Percentiles rank a stretch among this genome's conserved stretches.
Conservation (phyloP, 1,284 basidiomycete species). For the Albatrellus sp. region DNA sequence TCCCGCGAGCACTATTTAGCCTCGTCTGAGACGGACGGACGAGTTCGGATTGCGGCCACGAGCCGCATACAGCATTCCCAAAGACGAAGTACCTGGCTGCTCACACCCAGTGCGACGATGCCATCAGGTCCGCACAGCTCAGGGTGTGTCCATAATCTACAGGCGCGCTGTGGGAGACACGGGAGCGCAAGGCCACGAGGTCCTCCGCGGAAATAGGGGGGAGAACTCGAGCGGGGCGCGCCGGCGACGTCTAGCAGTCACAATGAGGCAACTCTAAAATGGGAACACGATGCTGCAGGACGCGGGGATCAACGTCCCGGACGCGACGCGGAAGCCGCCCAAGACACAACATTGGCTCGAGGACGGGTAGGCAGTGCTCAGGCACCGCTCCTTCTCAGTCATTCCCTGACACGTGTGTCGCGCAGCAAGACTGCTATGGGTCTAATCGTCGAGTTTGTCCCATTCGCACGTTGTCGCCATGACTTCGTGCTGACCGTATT, state of each 20-base stretch:
- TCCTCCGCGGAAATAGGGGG: constrained; percentile 26
- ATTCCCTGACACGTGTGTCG: neutral
- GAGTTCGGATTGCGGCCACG: constrained; percentile 12
- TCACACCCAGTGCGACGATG: constrained; percentile 8
- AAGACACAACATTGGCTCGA: constrained; percentile 57
- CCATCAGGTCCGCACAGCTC: neutral
- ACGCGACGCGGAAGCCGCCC: constrained; percentile 30
- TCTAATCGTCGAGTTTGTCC: constrained; percentile 39
- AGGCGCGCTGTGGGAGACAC: neutral
- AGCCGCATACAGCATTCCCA: constrained; percentile 20
- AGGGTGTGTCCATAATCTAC: constrained; percentile 4
- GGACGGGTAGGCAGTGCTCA: constrained; percentile 31
- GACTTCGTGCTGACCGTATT: constrained; percentile 11
- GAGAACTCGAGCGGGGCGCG: constrained; percentile 30
- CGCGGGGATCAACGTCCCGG: constrained; percentile 16
- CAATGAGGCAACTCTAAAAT: constrained; percentile 30
- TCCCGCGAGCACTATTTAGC: too few relatives aligned
- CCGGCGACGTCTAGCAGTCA: constrained; percentile 34
- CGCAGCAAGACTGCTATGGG: constrained; percentile 38
- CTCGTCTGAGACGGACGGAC: too few relatives aligned
- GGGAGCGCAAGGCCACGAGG: constrained; percentile 22
- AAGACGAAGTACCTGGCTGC: constrained; percentile 10
- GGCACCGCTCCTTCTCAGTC: neutral
- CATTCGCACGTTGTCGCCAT: neutral
- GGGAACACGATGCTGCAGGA: constrained; percentile 25